These are phyloP conservation scores for Talaromyces sp. DNA, from an alignment of 2,329 filamentous ascomycete genomes.

Conservation along the genomic window DNA sequence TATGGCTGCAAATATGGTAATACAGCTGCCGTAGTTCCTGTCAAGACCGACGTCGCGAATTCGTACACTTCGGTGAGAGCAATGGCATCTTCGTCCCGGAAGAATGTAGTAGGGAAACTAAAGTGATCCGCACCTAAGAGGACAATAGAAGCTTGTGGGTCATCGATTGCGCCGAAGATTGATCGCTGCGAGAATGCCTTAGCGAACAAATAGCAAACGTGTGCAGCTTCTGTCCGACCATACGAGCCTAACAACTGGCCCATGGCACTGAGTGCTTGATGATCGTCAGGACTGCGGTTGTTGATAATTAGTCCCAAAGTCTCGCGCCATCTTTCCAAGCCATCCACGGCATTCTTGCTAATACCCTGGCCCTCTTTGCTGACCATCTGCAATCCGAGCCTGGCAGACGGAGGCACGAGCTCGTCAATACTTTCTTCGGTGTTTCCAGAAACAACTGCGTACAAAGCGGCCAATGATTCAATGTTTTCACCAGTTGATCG, in stretches of 20 bases:
- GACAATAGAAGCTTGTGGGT: constrained; percentile 72
- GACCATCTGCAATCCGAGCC: constrained; percentile 87
- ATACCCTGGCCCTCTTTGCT: constrained; percentile 63
- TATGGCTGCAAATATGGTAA: constrained; percentile 84
- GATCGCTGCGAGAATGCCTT: constrained; percentile 52
- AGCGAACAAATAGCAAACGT: constrained; percentile 90
- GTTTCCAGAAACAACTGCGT: constrained; percentile 91
- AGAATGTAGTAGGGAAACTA: constrained; percentile 66
- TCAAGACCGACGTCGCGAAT: constrained; percentile 73
- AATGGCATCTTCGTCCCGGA: constrained; percentile 79
- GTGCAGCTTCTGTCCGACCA: constrained; percentile 83
- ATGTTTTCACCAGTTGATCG: constrained; percentile 75
- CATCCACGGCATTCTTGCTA: constrained; percentile 71
- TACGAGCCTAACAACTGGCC: constrained; percentile 82
- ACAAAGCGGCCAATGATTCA: constrained; percentile 84
- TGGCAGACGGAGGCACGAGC: constrained; percentile 85
- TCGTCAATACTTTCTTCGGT: constrained; percentile 93
- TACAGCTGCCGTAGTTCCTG: constrained; percentile 53
- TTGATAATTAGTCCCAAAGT: constrained; percentile 80
- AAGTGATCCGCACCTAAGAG: constrained; percentile 82
- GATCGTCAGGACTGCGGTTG: constrained; percentile 80
- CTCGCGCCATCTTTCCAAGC: constrained; percentile 90
- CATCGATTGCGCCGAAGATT: constrained; percentile 78
- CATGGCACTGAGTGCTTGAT: constrained; percentile 71
- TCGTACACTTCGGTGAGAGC: constrained; percentile 96